These are phyloP conservation scores for Agastache rugosa DNA, from an alignment of 257 asterid genomes.

Conservation along the genomic window DNA sequence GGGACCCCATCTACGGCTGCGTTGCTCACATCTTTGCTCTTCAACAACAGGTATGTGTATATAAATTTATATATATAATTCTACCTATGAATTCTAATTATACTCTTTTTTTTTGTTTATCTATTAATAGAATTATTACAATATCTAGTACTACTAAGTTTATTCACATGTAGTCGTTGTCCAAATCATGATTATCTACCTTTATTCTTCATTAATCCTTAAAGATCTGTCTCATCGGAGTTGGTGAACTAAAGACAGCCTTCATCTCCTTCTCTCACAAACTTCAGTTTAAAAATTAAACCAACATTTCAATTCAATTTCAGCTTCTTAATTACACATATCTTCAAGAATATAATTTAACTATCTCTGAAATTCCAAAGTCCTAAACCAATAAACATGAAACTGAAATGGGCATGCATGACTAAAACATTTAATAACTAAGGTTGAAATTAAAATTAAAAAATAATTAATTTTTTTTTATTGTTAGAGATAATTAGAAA, in stretches of 20 bases:
- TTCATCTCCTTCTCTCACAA: conserved; percentile 43
- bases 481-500: too few species aligned
- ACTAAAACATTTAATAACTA: not conserved
- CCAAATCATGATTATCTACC: conserved; percentile 13
- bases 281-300: conserved; percentile 31
- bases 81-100: too few species aligned
- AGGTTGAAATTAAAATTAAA: not conserved
- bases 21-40: conserved; percentile 86
- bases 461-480: too few species aligned
- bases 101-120: too few species aligned
- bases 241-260: conserved; percentile 59
- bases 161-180: conserved; percentile 18
- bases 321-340: not conserved
- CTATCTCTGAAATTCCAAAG: too few species aligned
- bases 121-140: too few species aligned
- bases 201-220: conserved; percentile 36
- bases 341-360: too few species aligned
- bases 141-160: not conserved
- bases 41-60: conserved; percentile 85
- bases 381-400: not conserved
- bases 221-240: conserved; percentile 55
- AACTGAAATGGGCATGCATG: not conserved
- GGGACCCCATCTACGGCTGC: conserved; percentile 93
- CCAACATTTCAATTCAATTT: conserved; percentile 18
- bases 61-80: too few species aligned